Conservation (phyloP, 257 asterid species). For the Solanum sejunctum region DNA sequence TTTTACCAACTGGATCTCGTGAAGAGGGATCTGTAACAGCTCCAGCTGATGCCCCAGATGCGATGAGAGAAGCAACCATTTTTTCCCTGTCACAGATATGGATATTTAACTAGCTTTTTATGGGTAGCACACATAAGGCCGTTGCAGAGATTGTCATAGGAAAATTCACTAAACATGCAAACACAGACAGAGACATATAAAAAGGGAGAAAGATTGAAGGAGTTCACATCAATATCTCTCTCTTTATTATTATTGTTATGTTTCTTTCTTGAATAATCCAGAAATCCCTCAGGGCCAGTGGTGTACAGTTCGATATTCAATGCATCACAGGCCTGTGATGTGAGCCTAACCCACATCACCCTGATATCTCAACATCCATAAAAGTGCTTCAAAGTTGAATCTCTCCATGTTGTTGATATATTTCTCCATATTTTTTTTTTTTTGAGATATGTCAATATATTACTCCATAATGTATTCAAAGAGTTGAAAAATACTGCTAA, state of each 20-base stretch:
- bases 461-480: not conserved
- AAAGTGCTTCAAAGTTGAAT: not conserved
- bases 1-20: constrained; percentile 66
- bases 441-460: not conserved
- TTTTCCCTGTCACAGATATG: constrained; percentile 56
- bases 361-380: not conserved
- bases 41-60: constrained; percentile 88
- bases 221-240: not conserved
- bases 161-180: not conserved
- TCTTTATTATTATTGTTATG: not conserved
- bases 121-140: not conserved
- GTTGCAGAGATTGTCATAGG: not conserved
- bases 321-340: not conserved
- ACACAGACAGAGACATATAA: not conserved
- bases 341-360: not conserved
- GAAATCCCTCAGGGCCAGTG: not conserved
- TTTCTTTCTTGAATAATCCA: not conserved
- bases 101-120: not conserved
- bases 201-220: not conserved
- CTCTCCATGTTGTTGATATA: not conserved
- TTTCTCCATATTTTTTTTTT: no score
- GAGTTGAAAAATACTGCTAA: not conserved
- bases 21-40: constrained; percentile 88
- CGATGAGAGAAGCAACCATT: constrained; percentile 91
- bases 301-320: not conserved